These are phyloP conservation scores for Clonostachys rosea DNA, from an alignment of 2,329 filamentous ascomycete species.

Conservation along the genomic window DNA sequence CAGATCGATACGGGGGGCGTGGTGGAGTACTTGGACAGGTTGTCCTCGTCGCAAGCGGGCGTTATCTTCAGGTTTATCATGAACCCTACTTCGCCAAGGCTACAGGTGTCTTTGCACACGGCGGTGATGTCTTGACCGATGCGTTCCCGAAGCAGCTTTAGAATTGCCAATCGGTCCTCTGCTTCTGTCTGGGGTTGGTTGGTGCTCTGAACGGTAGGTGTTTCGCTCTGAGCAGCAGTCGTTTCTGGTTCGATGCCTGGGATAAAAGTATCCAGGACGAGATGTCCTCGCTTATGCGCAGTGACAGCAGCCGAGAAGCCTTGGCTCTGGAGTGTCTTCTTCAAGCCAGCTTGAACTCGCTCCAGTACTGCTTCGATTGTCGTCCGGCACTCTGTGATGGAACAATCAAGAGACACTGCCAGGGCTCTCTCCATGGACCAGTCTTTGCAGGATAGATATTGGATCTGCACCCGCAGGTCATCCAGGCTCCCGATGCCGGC, in stretches of 20 bases:
- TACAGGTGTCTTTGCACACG: conserved; percentile 36
- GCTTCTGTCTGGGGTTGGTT: too few species aligned
- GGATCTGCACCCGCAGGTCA: conserved; percentile 43
- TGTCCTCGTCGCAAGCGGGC: too few species aligned
- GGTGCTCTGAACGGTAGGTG: too few species aligned
- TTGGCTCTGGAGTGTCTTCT: conserved; percentile 40
- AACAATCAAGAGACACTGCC: conserved; percentile 34
- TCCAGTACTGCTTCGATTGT: conserved; percentile 44
- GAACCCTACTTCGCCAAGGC: not conserved
- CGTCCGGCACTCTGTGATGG: conserved; percentile 33
- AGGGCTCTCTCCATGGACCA: conserved; percentile 43
- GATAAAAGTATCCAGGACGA: conserved; percentile 44
- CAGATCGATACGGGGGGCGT: too few species aligned
- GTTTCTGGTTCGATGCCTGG: too few species aligned
- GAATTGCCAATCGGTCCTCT: conserved; percentile 11
- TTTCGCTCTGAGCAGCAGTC: too few species aligned
- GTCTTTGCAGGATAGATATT: conserved; percentile 36
- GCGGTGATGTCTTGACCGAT: conserved; percentile 42
- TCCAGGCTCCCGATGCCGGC: conserved; percentile 30
- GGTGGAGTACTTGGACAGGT: too few species aligned
- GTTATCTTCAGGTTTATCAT: not conserved
- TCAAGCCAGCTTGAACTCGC: conserved; percentile 44
- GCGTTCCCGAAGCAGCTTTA: conserved; percentile 34
- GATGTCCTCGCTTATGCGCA: conserved; percentile 47
- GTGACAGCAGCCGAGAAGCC: conserved; percentile 40